Base-by-base conservation (phyloP, 2,329 filamentous ascomycete species). In the Metarhizium humberi region DNA sequence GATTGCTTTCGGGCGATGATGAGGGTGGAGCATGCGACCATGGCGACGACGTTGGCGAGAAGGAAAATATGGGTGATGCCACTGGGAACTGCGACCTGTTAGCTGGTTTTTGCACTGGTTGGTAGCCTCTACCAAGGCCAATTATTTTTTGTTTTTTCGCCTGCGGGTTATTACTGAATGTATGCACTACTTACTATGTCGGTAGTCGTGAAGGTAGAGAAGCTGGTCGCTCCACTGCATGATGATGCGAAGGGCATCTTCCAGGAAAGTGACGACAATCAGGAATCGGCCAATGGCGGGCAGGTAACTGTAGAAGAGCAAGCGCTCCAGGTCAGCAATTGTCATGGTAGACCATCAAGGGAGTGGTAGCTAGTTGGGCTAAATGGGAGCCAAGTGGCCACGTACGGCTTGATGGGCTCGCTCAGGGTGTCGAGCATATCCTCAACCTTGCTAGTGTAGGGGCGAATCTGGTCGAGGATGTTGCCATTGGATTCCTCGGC, bases 181-280 rank as follows among this genome's bases (percentile, higher is more conserved):
- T 30, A 16, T 14, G 7, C n/a, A 48, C 88, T 75, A 48, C 88
- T 75, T 87, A 97, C 92, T 96, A 71, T 90, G 82, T 69, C 92
- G 82, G 79, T 95, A 97, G 66, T 96, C 89, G 70, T 88, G 86
- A 54, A 99, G 84, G 72, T 97, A 99, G 58, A 88, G 78, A 58
- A 99, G 82, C 78, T 99, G 94, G 71, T 97, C 94, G 69, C 71
- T 85, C 92, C 94, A 99, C 84, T 99, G 94, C 63, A 94, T 99
- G 65, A 97, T 78, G 73, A 99, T 99, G 70, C 94, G 85, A 59
- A 99, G 78, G 51, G 92, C 90, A 77, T 99, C 94, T 74, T 99
- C 94, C 64, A 99, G 80, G 76, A 99, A 99, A 59, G 94, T 99
- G 54, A 97, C 94, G 55, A 99, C 94, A 64, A 99, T 99, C 63